Percentiles rank a stretch among this genome's conserved stretches.
phyloP scores from a whole-genome alignment of 208 protist genomes.

The Acanthamoeba polyphaga region DNA sequence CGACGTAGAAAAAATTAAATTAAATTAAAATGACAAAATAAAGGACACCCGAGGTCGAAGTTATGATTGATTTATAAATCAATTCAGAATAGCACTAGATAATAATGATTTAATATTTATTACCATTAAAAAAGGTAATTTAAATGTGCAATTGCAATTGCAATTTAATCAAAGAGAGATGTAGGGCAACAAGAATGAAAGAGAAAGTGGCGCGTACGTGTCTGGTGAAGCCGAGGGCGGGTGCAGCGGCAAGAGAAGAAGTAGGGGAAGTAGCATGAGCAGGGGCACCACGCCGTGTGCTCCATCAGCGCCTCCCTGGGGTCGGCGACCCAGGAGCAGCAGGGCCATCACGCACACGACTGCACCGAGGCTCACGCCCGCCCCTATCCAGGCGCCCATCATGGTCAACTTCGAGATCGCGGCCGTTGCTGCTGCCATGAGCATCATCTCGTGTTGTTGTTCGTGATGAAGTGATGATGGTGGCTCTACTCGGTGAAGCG shows the following conservation, averaged over 20 bases:
- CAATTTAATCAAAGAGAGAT: too few relatives aligned
- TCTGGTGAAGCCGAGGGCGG: conserved; percentile 2
- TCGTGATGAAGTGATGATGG: not conserved
- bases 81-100: too few relatives aligned
- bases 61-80: too few relatives aligned
- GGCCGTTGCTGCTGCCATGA: not conserved
- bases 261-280: not conserved
- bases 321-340: not conserved
- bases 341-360: conserved; percentile 15
- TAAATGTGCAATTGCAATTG: too few relatives aligned
- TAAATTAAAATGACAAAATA: too few relatives aligned
- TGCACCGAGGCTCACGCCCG: conserved; percentile 20
- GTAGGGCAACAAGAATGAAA: too few relatives aligned
- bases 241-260: conserved; percentile 25
- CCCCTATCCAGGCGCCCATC: not conserved
- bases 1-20: too few relatives aligned
- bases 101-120: not conserved
- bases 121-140: not conserved
- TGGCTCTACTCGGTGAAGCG: too few relatives aligned
- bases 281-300: not conserved
- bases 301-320: not conserved
- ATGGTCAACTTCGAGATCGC: not conserved
- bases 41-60: too few relatives aligned
- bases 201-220: too few relatives aligned
- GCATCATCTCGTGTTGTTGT: not conserved